Percentiles rank a stretch among this genome's conserved stretches.
Evolutionary conservation across 495 filamentous ascomycete genomes (phyloP).

Genomic region (Amphirosellinia nigrospora): DNA sequence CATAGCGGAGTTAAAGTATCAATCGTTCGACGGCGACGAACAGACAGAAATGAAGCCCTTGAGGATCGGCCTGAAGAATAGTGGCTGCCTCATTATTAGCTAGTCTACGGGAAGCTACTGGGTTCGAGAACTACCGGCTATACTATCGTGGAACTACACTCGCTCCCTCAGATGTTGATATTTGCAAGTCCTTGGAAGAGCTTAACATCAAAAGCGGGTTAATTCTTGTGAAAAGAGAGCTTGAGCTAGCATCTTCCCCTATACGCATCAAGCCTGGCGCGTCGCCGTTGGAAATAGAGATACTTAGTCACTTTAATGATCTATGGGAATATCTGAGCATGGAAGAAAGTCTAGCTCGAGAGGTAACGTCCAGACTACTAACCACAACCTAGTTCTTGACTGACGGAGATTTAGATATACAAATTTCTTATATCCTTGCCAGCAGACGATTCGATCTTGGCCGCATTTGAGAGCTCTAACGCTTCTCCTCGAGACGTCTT

Average conservation of each 20-base stretch:
- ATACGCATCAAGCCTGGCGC: conserved; percentile 45
- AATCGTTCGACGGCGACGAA: conserved; percentile 67
- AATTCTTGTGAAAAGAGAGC: conserved; percentile 61
- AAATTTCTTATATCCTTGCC: conserved; percentile 77
- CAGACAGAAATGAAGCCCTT: conserved; percentile 63
- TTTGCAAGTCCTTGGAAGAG: conserved; percentile 62
- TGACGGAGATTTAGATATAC: conserved; percentile 65
- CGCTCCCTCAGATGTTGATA: conserved; percentile 53
- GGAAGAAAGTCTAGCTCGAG: conserved; percentile 72
- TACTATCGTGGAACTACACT: conserved; percentile 57
- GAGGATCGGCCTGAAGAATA: conserved; percentile 72
- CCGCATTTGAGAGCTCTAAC: conserved; percentile 61
- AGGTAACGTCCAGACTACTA: conserved; percentile 53
- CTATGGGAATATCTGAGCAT: conserved; percentile 82
- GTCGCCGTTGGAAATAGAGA: conserved; percentile 71
- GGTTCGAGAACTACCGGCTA: conserved; percentile 71
- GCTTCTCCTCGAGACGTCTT: conserved; percentile 65
- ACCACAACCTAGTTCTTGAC: background rate
- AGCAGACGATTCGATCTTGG: conserved; percentile 65
- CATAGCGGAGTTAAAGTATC: conserved; percentile 70
- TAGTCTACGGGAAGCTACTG: conserved; percentile 67
- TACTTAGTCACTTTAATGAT: conserved; percentile 84
- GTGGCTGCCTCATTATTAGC: conserved; percentile 69
- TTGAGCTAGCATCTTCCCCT: conserved; percentile 40
- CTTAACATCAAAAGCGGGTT: conserved; percentile 65